Conservation (phyloP, 2,329 filamentous ascomycete species). For the Aspergillus sp. region DNA sequence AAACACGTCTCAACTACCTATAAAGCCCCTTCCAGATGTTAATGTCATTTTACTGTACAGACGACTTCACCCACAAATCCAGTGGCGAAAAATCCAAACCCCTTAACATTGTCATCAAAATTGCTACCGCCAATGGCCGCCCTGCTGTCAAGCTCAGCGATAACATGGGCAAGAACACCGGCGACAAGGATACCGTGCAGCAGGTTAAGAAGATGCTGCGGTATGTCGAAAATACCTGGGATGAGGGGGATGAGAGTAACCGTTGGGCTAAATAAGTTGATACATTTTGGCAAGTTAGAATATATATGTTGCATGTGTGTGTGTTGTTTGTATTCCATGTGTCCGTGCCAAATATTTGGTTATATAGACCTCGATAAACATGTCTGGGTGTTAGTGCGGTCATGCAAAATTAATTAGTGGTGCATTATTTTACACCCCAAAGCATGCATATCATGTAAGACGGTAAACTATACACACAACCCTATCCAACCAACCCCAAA, state of each 20-base stretch:
- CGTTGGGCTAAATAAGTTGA: constrained; percentile 56
- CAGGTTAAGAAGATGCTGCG: constrained; percentile 78
- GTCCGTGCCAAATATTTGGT: not conserved
- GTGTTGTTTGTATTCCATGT: not conserved
- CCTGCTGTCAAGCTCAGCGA: constrained; percentile 88
- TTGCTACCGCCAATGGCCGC: constrained; percentile 72
- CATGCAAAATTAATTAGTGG: too few species aligned
- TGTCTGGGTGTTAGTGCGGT: too few species aligned
- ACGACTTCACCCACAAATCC: constrained; percentile 71
- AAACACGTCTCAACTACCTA: not conserved
- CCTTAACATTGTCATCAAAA: constrained; percentile 96
- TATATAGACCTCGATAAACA: not conserved
- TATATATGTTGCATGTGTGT: not conserved
- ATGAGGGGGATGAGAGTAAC: constrained; percentile 70
- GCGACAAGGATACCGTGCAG: constrained; percentile 67
- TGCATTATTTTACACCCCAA: too few species aligned
- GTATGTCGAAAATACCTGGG: constrained; percentile 79
- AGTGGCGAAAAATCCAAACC: constrained; percentile 78
- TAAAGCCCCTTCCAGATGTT: not conserved
- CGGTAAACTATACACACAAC: not conserved
- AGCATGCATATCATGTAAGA: not conserved
- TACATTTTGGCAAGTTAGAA: not conserved
- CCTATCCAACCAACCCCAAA: constrained; percentile 18
- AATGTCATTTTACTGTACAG: constrained; percentile 24
- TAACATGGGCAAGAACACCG: constrained; percentile 90